A percentile compares a stretch with the other conserved stretches of the same genome.
Evolutionary conservation across 176 grass and related monocot genomes (phyloP).

Genomic region (Rhynchospora tenuis): DNA sequence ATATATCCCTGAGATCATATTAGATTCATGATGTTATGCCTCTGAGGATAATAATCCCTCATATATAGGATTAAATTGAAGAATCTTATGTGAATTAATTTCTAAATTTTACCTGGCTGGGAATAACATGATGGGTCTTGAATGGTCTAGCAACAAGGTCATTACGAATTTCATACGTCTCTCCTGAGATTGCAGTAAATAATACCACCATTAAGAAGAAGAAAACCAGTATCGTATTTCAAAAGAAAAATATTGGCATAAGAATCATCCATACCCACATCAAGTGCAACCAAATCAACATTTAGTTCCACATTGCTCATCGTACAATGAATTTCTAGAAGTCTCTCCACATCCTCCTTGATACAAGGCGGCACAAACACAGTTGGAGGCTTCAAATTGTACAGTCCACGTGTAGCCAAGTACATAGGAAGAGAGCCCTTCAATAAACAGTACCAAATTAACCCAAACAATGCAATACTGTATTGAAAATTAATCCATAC

Average conservation of each 20-base stretch:
- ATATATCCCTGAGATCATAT: constrained; percentile 55
- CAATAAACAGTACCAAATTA: neutral
- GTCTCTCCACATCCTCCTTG: constrained; percentile 68
- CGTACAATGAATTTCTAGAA: constrained; percentile 68
- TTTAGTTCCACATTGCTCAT: constrained; percentile 80
- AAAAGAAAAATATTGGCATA: neutral
- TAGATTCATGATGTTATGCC: neutral
- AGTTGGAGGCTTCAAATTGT: constrained; percentile 80
- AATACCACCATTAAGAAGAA: neutral
- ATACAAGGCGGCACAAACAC: constrained; percentile 95
- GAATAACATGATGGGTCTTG: constrained; percentile 80
- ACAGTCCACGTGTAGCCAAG: constrained; percentile 71
- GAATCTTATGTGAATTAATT: constrained; percentile 17
- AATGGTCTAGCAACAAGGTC: constrained; percentile 94
- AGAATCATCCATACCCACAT: constrained; percentile 62
- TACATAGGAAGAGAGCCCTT: constrained; percentile 94
- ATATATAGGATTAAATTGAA: neutral
- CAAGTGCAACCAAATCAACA: constrained; percentile 77
- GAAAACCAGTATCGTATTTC: constrained; percentile 22
- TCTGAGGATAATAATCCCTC: neutral
- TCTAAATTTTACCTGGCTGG: constrained; percentile 57
- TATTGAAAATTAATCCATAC: neutral
- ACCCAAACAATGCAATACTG: neutral
- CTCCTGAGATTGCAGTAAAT: constrained; percentile 43
- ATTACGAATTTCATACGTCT: constrained; percentile 96